phyloP scores from a whole-genome alignment of 1,284 basidiomycete species.

The Ceratobasidium sp. region DNA sequence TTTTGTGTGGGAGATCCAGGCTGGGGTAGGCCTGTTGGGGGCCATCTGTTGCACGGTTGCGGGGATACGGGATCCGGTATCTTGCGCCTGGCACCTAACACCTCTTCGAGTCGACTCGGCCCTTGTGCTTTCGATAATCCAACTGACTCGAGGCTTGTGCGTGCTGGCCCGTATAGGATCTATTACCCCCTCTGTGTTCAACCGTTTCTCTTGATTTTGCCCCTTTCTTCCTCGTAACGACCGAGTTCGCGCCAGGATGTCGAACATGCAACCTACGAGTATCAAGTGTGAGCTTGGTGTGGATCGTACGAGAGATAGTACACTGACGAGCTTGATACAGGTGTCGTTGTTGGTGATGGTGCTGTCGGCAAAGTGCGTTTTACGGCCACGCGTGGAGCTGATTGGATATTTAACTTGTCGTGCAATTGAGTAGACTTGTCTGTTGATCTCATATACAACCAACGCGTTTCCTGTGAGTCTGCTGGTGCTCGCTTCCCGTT shows the following conservation, averaged over 20 bases:
- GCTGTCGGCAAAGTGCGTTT: slow-evolving; percentile 94
- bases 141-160: not conserved
- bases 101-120: not conserved
- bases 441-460: slow-evolving; percentile 97
- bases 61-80: too few species aligned
- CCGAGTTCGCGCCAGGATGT: slow-evolving; percentile 28
- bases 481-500: slow-evolving; percentile 50
- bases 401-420: slow-evolving; percentile 21
- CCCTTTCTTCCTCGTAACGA: slow-evolving; percentile 1
- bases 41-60: slow-evolving; percentile 10
- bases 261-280: slow-evolving; percentile 42
- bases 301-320: not conserved
- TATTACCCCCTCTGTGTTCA: slow-evolving; percentile 7
- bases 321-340: too few species aligned
- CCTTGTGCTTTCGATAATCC: not conserved
- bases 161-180: slow-evolving; percentile 3
- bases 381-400: slow-evolving; percentile 26
- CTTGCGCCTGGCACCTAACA: not conserved
- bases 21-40: not conserved
- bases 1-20: not conserved
- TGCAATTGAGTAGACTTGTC: slow-evolving; percentile 78
- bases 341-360: slow-evolving; percentile 62
- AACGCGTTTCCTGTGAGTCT: slow-evolving; percentile 90
- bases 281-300: slow-evolving; percentile 34
- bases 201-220: slow-evolving; percentile 4